A percentile compares a stretch with the other conserved stretches of the same genome.
Conservation (phyloP, 2,329 filamentous ascomycete genomes). For the Fusarium pininemorale region DNA sequence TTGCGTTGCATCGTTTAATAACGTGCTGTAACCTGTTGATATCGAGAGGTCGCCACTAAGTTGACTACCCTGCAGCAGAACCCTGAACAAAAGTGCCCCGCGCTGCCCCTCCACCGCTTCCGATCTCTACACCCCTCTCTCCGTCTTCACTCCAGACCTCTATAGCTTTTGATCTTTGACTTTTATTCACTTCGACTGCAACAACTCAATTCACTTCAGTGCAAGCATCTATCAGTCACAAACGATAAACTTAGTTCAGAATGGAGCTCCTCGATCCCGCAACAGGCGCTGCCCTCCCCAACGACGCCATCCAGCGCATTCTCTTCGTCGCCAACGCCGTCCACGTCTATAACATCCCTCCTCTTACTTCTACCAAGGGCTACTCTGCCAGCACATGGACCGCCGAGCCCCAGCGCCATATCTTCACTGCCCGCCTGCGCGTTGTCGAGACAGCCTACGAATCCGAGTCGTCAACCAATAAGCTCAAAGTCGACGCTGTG, state of each 20-base stretch:
- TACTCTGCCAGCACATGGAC: constrained; percentile 85
- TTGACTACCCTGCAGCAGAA: constrained; percentile 25
- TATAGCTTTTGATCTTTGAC: not conserved
- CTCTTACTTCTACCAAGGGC: constrained; percentile 79
- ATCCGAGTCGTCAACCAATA: constrained; percentile 52
- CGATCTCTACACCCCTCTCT: constrained; percentile 15
- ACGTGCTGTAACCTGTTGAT: constrained; percentile 14
- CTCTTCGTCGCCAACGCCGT: constrained; percentile 79
- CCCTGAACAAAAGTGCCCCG: constrained; percentile 13
- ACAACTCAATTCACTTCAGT: not conserved
- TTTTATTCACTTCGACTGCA: not conserved
- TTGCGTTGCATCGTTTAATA: constrained; percentile 19
- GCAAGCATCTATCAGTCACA: not conserved
- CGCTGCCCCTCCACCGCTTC: constrained; percentile 35
- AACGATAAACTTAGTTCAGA: not conserved
- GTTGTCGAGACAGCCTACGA: constrained; percentile 77
- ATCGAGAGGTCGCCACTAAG: not conserved
- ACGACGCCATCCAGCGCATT: constrained; percentile 84
- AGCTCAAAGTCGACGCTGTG: constrained; percentile 77
- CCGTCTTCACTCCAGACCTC: not conserved
- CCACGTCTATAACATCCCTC: constrained; percentile 89
- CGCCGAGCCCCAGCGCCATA: constrained; percentile 72
- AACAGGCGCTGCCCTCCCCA: constrained; percentile 72
- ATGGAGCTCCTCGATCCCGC: constrained; percentile 77
- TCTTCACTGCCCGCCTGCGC: constrained; percentile 86